phyloP scores from a whole-genome alignment of 306 rosid species.

The Trifolium fragiferum region DNA sequence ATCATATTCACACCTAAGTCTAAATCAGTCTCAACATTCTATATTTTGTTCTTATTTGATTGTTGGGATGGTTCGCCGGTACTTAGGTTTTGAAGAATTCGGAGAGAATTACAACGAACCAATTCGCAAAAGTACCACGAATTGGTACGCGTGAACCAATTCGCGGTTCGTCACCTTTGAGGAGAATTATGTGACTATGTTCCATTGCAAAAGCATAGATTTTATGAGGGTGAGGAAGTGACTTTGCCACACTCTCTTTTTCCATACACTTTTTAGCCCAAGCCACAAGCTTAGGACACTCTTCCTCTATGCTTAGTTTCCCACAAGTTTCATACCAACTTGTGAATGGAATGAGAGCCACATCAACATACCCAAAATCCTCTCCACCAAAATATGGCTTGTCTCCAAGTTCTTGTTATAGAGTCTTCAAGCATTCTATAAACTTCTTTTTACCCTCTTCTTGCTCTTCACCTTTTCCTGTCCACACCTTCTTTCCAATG shows the following conservation, averaged over 20 bases:
- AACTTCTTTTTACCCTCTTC: constrained; percentile 51
- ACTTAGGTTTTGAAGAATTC: too few relatives aligned
- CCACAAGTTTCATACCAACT: constrained; percentile 57
- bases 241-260: constrained; percentile 48
- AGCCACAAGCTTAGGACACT: constrained; percentile 56
- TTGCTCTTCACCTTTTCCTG: constrained; percentile 53
- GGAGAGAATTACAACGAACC: too few relatives aligned
- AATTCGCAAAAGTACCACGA: too few relatives aligned
- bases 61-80: too few relatives aligned
- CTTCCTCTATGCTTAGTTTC: constrained; percentile 48
- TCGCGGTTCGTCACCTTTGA: too few relatives aligned
- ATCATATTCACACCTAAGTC: too few relatives aligned
- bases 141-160: too few relatives aligned
- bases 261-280: constrained; percentile 62
- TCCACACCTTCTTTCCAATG: constrained; percentile 46
- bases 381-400: constrained; percentile 59
- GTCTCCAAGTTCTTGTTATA: constrained; percentile 50
- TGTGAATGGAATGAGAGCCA: constrained; percentile 62
- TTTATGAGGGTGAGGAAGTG: constrained; percentile 59
- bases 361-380: constrained; percentile 54
- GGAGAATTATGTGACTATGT: too few relatives aligned
- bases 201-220: constrained; percentile 47
- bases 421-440: constrained; percentile 47
- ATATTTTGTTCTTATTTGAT: too few relatives aligned
- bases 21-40: too few relatives aligned